A percentile compares a stretch with the other conserved stretches of the same genome.
Evolutionary conservation across 257 asterid genomes (phyloP).

Genomic region (Oldenlandia corymbosa): DNA sequence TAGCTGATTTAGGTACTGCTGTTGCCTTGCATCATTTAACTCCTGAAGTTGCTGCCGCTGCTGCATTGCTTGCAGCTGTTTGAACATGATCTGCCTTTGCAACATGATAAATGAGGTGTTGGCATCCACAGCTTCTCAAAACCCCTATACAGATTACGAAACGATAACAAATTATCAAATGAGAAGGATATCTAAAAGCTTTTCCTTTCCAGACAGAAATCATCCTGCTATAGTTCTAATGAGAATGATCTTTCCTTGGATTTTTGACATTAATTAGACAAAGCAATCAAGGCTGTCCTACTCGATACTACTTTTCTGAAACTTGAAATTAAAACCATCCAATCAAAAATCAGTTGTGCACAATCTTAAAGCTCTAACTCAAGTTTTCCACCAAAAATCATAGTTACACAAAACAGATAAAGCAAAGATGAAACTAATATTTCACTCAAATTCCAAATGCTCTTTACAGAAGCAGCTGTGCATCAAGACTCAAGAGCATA

Average conservation of each 20-base stretch:
- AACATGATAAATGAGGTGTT: conserved; percentile 37
- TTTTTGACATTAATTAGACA: not conserved
- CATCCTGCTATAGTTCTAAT: not conserved
- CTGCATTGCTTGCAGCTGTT: conserved; percentile 70
- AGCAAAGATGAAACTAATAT: not conserved
- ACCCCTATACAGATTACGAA: conserved; percentile 18
- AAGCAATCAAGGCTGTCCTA: not conserved
- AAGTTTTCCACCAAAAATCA: not conserved
- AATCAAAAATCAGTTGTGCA: too few relatives aligned
- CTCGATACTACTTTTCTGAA: not conserved
- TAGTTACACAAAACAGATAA: not conserved
- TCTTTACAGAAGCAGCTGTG: conserved; percentile 3
- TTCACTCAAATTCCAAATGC: not conserved
- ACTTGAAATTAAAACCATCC: too few relatives aligned
- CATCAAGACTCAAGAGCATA: not conserved
- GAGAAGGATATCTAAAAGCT: conserved; percentile 9
- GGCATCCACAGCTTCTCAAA: conserved; percentile 17
- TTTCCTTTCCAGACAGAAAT: not conserved
- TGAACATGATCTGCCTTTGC: conserved; percentile 64
- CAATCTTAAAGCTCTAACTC: not conserved
- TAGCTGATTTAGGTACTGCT: conserved; percentile 36
- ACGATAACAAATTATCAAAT: conserved; percentile 3
- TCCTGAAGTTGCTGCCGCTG: conserved; percentile 58
- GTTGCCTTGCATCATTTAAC: conserved; percentile 34
- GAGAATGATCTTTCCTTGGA: not conserved